Percentiles rank a stretch among this genome's conserved stretches.
phyloP scores from a whole-genome alignment of 2,329 filamentous ascomycete genomes.

The Volutella citrinella region DNA sequence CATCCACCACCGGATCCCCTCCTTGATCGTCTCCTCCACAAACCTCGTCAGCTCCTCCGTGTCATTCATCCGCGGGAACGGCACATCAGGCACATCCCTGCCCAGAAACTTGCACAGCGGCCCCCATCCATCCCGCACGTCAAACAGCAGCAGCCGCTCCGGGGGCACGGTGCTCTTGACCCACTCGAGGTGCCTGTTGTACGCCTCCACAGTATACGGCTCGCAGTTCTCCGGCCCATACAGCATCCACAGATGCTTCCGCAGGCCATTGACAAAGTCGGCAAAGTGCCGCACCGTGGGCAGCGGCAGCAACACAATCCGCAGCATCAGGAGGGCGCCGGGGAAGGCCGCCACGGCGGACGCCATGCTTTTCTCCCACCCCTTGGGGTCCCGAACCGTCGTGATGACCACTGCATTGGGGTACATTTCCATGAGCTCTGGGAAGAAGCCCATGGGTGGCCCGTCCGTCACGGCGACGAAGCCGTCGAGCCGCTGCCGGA shows the following conservation, averaged over 20 bases:
- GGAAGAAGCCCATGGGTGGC: no score
- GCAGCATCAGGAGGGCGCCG: no score
- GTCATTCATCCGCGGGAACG: constrained; percentile 19
- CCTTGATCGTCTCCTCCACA: no score
- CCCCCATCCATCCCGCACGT: constrained; percentile 30
- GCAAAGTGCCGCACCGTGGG: constrained; percentile 18
- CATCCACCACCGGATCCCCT: no score
- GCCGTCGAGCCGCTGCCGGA: no score
- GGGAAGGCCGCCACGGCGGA: constrained; percentile 10
- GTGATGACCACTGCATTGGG: constrained; percentile 18
- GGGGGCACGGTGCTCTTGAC: constrained; percentile 16
- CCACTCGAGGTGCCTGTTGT: constrained; percentile 7
- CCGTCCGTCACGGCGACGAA: no score
- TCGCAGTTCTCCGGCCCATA: constrained; percentile 8
- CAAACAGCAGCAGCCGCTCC: constrained; percentile 23
- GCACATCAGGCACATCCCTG: constrained; percentile 10
- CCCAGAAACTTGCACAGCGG: constrained; percentile 30
- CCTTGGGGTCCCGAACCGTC: constrained; percentile 15
- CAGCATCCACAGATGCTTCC: constrained; percentile 3
- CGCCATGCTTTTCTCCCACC: constrained; percentile 18
- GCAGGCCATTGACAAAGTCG: constrained; percentile 9
- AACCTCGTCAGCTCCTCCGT: constrained; percentile 12
- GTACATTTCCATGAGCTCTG: constrained; percentile 14
- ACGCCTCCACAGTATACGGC: constrained; percentile 5
- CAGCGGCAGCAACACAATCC: constrained; percentile 13